phyloP scores from a whole-genome alignment of 345 rosid genomes.

The Pugionium dolabratum region DNA sequence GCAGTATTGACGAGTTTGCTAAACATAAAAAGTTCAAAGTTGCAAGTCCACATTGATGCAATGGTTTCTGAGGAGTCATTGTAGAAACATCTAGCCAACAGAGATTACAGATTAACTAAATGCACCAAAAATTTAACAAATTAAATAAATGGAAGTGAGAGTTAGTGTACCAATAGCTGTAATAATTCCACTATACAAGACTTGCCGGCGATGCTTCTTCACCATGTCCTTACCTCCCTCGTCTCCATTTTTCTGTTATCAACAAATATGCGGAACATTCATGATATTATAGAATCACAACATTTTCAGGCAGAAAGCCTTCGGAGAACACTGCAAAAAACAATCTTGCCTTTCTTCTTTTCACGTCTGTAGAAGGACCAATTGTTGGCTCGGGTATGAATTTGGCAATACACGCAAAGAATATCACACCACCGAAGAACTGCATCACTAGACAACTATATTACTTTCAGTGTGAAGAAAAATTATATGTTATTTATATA shows the following conservation, averaged over 20 bases:
- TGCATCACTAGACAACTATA: constrained; percentile 46
- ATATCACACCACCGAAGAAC: constrained; percentile 93
- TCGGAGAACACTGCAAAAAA: constrained; percentile 18
- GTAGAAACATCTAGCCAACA: constrained; percentile 20
- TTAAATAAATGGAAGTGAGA: constrained; percentile 10
- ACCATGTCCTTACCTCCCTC: constrained; percentile 81
- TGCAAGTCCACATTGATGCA: constrained; percentile 16
- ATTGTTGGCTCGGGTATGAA: constrained; percentile 92
- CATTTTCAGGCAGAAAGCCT: constrained; percentile 7
- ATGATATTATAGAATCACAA: constrained; percentile 22
- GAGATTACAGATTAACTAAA: constrained; percentile 16
- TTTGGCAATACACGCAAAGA: constrained; percentile 76
- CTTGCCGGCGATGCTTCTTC: constrained; percentile 92
- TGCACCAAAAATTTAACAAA: constrained; percentile 7
- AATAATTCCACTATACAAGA: constrained; percentile 82
- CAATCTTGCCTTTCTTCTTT: constrained; percentile 67
- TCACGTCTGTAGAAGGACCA: constrained; percentile 57
- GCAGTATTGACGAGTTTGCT: constrained; percentile 12
- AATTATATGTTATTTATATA: not conserved
- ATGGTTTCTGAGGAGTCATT: constrained; percentile 13
- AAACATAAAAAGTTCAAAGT: constrained; percentile 2
- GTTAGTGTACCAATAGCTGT: constrained; percentile 79
- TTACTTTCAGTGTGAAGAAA: constrained; percentile 30
- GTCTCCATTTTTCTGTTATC: constrained; percentile 62
- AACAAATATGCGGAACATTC: constrained; percentile 38